Evolutionary conservation across 768 basidiomycete genomes (phyloP), one percentile per base, ranked within the genome.

Genomic region (Naganishia kalamii): DNA sequence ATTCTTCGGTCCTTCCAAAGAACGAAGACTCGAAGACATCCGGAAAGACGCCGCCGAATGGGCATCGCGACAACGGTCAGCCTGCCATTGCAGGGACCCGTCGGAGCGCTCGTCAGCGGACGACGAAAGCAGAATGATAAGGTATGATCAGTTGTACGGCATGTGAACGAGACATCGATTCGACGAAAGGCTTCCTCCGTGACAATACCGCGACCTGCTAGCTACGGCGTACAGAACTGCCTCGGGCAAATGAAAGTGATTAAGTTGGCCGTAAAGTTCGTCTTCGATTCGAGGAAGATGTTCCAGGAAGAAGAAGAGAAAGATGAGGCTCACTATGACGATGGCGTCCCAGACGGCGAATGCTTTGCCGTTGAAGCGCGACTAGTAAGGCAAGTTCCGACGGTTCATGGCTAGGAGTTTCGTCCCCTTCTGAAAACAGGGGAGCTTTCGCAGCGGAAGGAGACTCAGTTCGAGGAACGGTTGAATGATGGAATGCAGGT

Each of bases 391-490:
- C 4, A 97, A 82, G 5, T 79, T 82, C 15, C 61, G 78, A 49
- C 93, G 83, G 72, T 88, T 83, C 71, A 87, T 84, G 12, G 89
- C 89, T 74, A 97, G 94, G 3, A 74, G 84, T 75, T 87, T 86
- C 80, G 88, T 73, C 64, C 92, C 94, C n/a, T 82, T 76, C 76
- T 90, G 44, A 83, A 96, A 97, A 51, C 92, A 87, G 61, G n/a
- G n/a, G n/a, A n/a, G n/a, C n/a, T n/a, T n/a, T n/a, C n/a, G n/a
- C n/a, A n/a, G n/a, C n/a, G n/a, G n/a, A n/a, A n/a, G n/a, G n/a
- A n/a, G n/a, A n/a, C n/a, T n/a, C n/a, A n/a, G n/a, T n/a, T n/a
- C n/a, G n/a, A n/a, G n/a, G n/a, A n/a, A n/a, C n/a, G n/a, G n/a
- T n/a, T n/a, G n/a, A n/a, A 37, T n/a, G 69, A 69, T 29, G 48